Base-by-base conservation (phyloP, 371 early-diverging fungal species). In the Actinomortierella wolfii region DNA sequence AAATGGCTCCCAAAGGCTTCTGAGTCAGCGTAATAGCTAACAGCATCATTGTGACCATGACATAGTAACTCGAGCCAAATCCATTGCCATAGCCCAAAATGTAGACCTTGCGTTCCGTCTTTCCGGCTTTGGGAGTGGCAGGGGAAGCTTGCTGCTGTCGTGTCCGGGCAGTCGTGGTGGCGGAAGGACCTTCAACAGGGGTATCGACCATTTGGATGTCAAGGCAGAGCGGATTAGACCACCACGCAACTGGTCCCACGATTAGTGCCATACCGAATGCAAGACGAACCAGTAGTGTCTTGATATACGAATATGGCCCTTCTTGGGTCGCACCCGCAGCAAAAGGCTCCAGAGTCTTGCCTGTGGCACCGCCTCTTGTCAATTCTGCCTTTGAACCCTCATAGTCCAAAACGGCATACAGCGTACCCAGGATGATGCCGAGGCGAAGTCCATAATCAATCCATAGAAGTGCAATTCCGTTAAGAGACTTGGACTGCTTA, bases 1-100 rank as follows among this genome's bases (percentile, higher is more conserved):
- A 81, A n/a, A 91, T 70, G 3, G 84, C 86, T 13, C 93, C 93
- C 78, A 88, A 81, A 2, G 93, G 93, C 64, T 88, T 87, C 64
- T 89, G 90, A 20, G 86, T 78, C 69, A 87, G 62, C 28, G 62
- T 65, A 54, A 88, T 68, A 34, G 83, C 62, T 57, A 83, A 56
- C 67, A 84, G 86, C 46, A 81, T 57, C 25, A 86, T 80, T 2
- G 81, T 77, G 20, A 83, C 48, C 40, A 88, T 80, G 9, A 83
- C 73, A 51, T 86, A 71, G 56, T 87, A 86, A 5, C 86, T 74
- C 1, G 83, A 76, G 8, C 91, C 89, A 56, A 82, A 79, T 0
- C 85, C 85, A 52, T 89, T 89, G 44, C 79, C 77, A 28, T 78
- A 78, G 1, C 90, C 88, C 5, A 83, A 62, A 15, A 86, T 61